Evolutionary conservation across 1,139 yeast species (phyloP), one percentile per base, ranked within the genome.

Genomic region (Chernovozyma sophiae-reginae): DNA sequence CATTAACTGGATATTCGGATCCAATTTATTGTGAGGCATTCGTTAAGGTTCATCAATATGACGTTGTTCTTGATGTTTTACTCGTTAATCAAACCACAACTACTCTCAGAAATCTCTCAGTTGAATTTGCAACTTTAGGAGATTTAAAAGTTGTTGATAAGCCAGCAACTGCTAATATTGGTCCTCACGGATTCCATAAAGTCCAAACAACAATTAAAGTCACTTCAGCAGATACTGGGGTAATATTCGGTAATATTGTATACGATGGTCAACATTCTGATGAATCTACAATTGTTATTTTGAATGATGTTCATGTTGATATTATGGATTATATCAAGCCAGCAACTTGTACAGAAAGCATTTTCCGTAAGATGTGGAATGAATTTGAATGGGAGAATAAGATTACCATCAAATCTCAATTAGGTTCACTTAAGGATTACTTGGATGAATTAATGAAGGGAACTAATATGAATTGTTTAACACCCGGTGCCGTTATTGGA

Each of bases 301-400:
- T 94, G 56, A 89, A 87, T 57, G 98, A 92, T 58, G 89, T 94
- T 40, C 96, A 92, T 57, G 90, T 92, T 43, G 97, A 92, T 58
- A 87, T 92, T 42, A 86, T 92, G 92, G 97, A 92, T 63, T 94
- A 94, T 67, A 90, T 94, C 60, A 87, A 86, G 59, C 97, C 98
- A 18, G 95, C 96, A 12, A 74, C 78, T 20, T 87, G 96, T 60
- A 69, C 89, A 14, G 98, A 92, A 62, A 79, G 81, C 36, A 84
- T 79, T 49, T 94, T 94, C 86, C 86, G 98, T 54, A 79, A 81
- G 52, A 90, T 90, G 97, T 94, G 99, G 99, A 86, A 89, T 59
- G 97, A 90, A 60, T 94, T 94, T 58, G 99, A 94, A 66, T 94
- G 99, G 99, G 99, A 94, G 64, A 94, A 94, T 68, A 94, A 94